These are phyloP conservation scores for Colletotrichum sp. DNA, from an alignment of 2,329 filamentous ascomycete species.

Conservation along the genomic window DNA sequence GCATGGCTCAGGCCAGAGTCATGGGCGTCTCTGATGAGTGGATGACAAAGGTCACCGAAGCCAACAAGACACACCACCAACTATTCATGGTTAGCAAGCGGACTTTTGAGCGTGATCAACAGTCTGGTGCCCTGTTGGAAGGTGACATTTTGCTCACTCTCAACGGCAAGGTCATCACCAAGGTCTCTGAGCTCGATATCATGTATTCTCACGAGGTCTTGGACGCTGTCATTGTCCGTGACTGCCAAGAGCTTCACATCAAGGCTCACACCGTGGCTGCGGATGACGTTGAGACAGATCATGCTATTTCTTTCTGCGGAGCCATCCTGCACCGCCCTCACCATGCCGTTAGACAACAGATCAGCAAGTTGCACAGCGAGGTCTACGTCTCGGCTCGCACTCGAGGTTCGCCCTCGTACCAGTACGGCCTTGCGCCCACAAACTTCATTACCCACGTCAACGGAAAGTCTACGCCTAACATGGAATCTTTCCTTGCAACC, in stretches of 20 bases:
- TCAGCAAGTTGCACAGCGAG: conserved; percentile 93
- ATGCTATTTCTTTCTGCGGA: conserved; percentile 93
- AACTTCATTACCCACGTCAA: conserved; percentile 99
- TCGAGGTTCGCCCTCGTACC: conserved; percentile 82
- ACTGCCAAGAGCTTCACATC: conserved; percentile 79
- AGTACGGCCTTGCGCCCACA: conserved; percentile 91
- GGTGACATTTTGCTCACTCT: conserved; percentile 92
- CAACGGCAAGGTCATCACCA: conserved; percentile 91
- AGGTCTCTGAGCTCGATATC: conserved; percentile 89
- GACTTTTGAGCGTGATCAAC: conserved; percentile 62
- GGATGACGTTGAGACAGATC: conserved; percentile 89
- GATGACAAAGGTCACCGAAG: conserved; percentile 88
- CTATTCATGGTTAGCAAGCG: conserved; percentile 98
- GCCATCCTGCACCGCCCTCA: conserved; percentile 92
- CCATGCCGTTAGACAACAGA: conserved; percentile 95
- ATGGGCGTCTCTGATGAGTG: conserved; percentile 97
- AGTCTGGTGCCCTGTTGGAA: conserved; percentile 72
- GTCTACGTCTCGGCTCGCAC: conserved; percentile 92
- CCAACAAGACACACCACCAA: conserved; percentile 92
- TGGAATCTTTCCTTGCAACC: conserved; percentile 80
- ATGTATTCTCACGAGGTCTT: conserved; percentile 92
- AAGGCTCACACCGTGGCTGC: conserved; percentile 86
- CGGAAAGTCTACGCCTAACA: conserved; percentile 80
- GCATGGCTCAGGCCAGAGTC: conserved; percentile 95
- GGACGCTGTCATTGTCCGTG: conserved; percentile 85